Evolutionary conservation across 345 rosid genomes (phyloP).

Genomic region (Isatis tinctoria): DNA sequence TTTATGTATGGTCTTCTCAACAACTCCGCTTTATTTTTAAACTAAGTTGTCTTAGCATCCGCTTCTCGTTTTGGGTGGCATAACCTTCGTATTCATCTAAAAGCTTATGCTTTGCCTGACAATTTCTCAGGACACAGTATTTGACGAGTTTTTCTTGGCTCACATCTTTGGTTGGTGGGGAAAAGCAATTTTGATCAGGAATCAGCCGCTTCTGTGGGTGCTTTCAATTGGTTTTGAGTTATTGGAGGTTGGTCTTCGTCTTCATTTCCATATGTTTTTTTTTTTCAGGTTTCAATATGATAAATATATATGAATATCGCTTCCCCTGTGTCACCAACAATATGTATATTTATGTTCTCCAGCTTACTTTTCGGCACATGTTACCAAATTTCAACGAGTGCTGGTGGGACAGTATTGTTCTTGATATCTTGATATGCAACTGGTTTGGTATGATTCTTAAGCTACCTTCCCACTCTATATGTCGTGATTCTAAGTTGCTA

Average conservation of each 20-base stretch:
- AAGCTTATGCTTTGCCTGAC: constrained; percentile 16
- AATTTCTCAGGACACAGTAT: constrained; percentile 63
- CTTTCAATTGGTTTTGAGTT: constrained; percentile 95
- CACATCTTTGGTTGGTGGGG: constrained; percentile 99
- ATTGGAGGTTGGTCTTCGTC: constrained; percentile 73
- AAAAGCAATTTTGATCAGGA: constrained; percentile 91
- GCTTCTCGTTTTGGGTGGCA: constrained; percentile 3
- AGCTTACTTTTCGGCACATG: constrained; percentile 98
- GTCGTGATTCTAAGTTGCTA: neutral
- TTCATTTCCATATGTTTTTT: neutral
- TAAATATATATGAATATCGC: neutral
- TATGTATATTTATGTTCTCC: constrained; percentile 25
- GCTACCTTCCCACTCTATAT: neutral
- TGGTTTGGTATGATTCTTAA: constrained; percentile 83
- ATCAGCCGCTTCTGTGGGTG: constrained; percentile 97
- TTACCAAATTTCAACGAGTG: constrained; percentile 98
- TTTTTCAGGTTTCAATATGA: neutral
- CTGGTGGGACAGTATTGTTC: constrained; percentile 99
- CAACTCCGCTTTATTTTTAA: constrained; percentile 12
- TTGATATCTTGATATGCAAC: constrained; percentile 94
- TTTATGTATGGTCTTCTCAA: constrained; percentile 94
- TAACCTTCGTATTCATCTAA: constrained; percentile 4
- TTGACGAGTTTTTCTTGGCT: constrained; percentile 95
- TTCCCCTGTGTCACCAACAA: neutral
- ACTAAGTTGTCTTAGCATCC: neutral